These are phyloP conservation scores for Cladosporium velox DNA, from an alignment of 2,329 filamentous ascomycete species.

Conservation along the genomic window DNA sequence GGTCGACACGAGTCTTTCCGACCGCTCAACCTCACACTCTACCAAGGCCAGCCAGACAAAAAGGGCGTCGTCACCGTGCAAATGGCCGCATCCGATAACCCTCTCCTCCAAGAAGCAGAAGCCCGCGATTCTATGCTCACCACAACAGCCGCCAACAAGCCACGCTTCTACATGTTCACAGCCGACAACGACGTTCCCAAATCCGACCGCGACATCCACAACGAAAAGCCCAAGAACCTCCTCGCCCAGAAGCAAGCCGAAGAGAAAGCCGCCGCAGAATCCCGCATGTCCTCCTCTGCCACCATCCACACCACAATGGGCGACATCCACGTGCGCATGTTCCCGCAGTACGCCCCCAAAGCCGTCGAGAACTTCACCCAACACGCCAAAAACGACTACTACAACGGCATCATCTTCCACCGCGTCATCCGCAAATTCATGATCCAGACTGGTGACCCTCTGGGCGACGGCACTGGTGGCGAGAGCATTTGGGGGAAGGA, in stretches of 20 bases:
- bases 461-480: slow-evolving; percentile 86
- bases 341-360: slow-evolving; percentile 89
- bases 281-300: slow-evolving; percentile 75
- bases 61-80: slow-evolving; percentile 91
- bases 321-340: slow-evolving; percentile 90
- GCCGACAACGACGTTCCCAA: slow-evolving; percentile 84
- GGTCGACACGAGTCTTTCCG: slow-evolving; percentile 87
- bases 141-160: slow-evolving; percentile 79
- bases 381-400: slow-evolving; percentile 85
- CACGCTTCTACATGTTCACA: slow-evolving; percentile 97
- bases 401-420: slow-evolving; percentile 97
- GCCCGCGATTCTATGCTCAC: slow-evolving; percentile 86
- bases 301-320: slow-evolving; percentile 90
- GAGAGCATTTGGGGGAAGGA: slow-evolving; percentile 92
- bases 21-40: slow-evolving; percentile 78
- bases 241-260: slow-evolving; percentile 52
- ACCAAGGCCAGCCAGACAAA: slow-evolving; percentile 93
- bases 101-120: slow-evolving; percentile 88
- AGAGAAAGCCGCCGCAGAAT: slow-evolving; percentile 59
- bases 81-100: slow-evolving; percentile 95
- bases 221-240: slow-evolving; percentile 79
- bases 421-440: slow-evolving; percentile 97
- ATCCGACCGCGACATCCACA: slow-evolving; percentile 85
- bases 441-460: slow-evolving; percentile 86
- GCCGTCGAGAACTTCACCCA: slow-evolving; percentile 97